Evolutionary conservation across 2,329 filamentous ascomycete genomes (phyloP), one percentile per base, ranked within the genome.

Genomic region (Cryoendolithus antarcticus): DNA sequence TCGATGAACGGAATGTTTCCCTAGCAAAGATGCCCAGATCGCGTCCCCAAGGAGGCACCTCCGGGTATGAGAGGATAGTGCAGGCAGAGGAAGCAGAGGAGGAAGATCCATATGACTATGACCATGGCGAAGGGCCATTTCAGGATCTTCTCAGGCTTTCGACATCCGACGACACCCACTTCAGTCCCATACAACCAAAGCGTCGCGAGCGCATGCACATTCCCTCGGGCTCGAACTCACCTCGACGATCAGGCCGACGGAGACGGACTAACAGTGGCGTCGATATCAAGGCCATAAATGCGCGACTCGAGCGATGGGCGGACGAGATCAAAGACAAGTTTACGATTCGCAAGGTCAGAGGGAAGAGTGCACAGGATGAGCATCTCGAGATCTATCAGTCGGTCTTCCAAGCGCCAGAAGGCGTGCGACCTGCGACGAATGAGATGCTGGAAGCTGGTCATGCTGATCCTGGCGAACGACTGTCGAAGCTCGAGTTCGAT

Each of bases 301-400:
- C 89, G 43, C 75, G 91, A 19, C 68, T 98, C 19, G 91, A 98
- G 64, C 74, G 84, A 58, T 98, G 91, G 91, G 91, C 91, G 10
- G 91, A 96, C 52, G 91, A 98, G 64, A 96, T 98, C 55, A 88
- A 91, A 27, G 83, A 86, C 50, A 91, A 93, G 53, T 96, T 98
- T 72, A 96, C 94, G 67, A 84, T 88, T 48, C 71, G 74, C 50
- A 80, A 79, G 53, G 77, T 81, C 39, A 85, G 79, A 58, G 82
- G 80, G 36, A 80, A 77, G 53, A 75, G 74, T 5, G 64, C 78
- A 33, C 84, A 93, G 49, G 85, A 93, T 50, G 85, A 93, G 60
- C 80, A 80, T 39, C 69, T 95, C 29, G 91, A 98, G 65, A 98
- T 98, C 44, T 88, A 96, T 53, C 86, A 96, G 62, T 93, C 88